phyloP scores from a whole-genome alignment of 257 asterid genomes.

The Solanum paucissectum region DNA sequence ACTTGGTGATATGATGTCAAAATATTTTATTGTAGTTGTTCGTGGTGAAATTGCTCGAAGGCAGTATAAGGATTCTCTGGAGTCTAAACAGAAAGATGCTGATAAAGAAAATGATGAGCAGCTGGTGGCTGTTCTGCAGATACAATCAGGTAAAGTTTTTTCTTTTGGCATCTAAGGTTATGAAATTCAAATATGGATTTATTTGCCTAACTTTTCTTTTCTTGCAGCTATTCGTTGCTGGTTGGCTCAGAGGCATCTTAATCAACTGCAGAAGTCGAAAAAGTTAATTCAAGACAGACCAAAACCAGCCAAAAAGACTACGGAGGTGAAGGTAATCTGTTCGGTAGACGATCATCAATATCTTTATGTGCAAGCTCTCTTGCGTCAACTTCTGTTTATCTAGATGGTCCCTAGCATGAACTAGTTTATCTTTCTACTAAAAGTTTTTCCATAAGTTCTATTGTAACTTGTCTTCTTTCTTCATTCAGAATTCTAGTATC shows the following conservation, averaged over 20 bases:
- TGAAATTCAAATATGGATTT: not conserved
- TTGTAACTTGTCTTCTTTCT: not conserved
- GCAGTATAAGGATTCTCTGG: conserved; percentile 25
- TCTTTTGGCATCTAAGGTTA: not conserved
- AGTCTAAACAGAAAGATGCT: conserved; percentile 30
- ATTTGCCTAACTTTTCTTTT: not conserved
- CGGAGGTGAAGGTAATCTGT: conserved; percentile 49
- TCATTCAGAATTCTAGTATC: not conserved
- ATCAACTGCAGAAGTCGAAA: conserved; percentile 25
- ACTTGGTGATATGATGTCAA: not conserved
- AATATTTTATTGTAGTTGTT: conserved; percentile 38
- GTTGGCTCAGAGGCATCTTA: conserved; percentile 51
- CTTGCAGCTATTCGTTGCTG: conserved; percentile 70
- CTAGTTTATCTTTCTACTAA: not conserved
- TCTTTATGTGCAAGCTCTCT: not conserved
- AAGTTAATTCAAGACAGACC: conserved; percentile 15
- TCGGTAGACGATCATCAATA: not conserved
- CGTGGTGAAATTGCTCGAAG: conserved; percentile 84
- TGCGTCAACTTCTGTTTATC: not conserved
- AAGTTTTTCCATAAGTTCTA: not conserved
- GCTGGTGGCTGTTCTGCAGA: conserved; percentile 42
- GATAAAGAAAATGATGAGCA: conserved; percentile 29
- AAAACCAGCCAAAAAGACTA: conserved; percentile 27
- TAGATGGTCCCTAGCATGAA: not conserved
- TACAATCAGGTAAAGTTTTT: conserved; percentile 65